Evolutionary conservation across 371 early-diverging fungal species (phyloP).

Genomic region (Haplosporangium sp.): DNA sequence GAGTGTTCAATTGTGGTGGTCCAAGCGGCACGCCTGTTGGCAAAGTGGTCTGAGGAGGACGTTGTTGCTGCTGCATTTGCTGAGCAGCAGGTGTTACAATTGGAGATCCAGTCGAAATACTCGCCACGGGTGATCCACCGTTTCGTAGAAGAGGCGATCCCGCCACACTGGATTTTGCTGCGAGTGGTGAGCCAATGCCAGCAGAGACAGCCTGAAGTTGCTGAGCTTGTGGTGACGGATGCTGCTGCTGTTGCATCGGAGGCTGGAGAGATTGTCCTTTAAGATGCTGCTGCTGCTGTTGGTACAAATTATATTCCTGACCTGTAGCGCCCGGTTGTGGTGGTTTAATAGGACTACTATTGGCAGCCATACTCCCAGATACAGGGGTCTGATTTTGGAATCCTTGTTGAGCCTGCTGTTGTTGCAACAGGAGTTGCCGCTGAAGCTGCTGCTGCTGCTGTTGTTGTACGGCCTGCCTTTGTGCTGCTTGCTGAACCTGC

Average conservation of each 20-base stretch:
- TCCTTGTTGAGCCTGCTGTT: constrained; percentile 26
- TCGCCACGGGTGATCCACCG: constrained; percentile 27
- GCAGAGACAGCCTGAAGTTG: constrained; percentile 22
- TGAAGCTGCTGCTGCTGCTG: constrained; percentile 47
- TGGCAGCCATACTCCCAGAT: constrained; percentile 1
- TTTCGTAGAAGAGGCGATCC: constrained; percentile 50
- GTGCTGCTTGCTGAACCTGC: constrained; percentile 16
- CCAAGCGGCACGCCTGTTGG: constrained; percentile 1
- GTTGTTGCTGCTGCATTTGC: constrained; percentile 24
- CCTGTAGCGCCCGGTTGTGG: constrained; percentile 14
- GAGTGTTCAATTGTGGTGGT: constrained; percentile 12
- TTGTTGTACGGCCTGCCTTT: constrained; percentile 19
- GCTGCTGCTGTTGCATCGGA: constrained; percentile 14
- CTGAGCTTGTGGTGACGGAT: constrained; percentile 10
- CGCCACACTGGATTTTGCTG: constrained; percentile 18
- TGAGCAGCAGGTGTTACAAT: constrained; percentile 30
- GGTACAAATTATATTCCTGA: constrained; percentile 35
- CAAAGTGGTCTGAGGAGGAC: constrained; percentile 10
- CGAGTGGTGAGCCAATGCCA: constrained; percentile 27
- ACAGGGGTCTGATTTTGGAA: constrained; percentile 14
- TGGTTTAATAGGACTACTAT: constrained; percentile 19
- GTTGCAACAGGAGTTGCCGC: constrained; percentile 30
- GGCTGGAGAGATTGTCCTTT: constrained; percentile 12
- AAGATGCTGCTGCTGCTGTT: constrained; percentile 33
- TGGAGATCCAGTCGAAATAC: constrained; percentile 27